Evolutionary conservation across 2,329 filamentous ascomycete genomes (phyloP).

Genomic region (Chaetomium strumarium): DNA sequence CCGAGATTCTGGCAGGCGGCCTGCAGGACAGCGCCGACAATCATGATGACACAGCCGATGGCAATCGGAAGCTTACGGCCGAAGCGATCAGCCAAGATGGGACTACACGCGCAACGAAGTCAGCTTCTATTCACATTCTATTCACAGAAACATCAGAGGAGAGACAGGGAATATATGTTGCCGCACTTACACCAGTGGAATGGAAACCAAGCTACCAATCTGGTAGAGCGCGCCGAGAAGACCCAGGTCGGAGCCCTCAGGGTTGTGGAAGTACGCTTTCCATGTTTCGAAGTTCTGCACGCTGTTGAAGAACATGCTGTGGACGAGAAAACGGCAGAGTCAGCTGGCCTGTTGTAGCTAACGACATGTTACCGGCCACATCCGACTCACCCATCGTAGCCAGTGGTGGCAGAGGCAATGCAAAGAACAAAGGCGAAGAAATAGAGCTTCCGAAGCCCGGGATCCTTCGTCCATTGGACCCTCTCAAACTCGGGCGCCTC

Average conservation of each 20-base stretch:
- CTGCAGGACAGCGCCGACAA: background rate
- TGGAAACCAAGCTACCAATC: background rate
- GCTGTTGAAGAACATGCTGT: constrained; percentile 40
- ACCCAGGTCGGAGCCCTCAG: constrained; percentile 33
- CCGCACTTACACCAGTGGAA: background rate
- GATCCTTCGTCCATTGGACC: constrained; percentile 48
- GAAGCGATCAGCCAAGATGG: background rate
- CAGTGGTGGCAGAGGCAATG: constrained; percentile 50
- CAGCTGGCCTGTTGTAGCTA: constrained; percentile 4
- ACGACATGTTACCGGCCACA: background rate
- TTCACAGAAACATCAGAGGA: background rate
- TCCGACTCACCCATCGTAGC: constrained; percentile 46
- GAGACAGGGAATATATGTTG: background rate
- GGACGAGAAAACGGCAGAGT: background rate
- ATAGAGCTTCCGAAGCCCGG: constrained; percentile 52
- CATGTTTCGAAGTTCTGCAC: constrained; percentile 40
- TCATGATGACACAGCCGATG: background rate
- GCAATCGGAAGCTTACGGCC: background rate
- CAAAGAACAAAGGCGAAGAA: constrained; percentile 46
- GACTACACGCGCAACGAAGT: background rate
- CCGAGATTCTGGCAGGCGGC: constrained; percentile 29
- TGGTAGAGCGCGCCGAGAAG: background rate
- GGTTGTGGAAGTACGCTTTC: constrained; percentile 44
- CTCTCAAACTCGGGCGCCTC: constrained; percentile 46
- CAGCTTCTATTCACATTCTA: no score